These are phyloP conservation scores for Metschnikowia kunwiensis DNA, from an alignment of 805 yeast species.

Conservation along the genomic window DNA sequence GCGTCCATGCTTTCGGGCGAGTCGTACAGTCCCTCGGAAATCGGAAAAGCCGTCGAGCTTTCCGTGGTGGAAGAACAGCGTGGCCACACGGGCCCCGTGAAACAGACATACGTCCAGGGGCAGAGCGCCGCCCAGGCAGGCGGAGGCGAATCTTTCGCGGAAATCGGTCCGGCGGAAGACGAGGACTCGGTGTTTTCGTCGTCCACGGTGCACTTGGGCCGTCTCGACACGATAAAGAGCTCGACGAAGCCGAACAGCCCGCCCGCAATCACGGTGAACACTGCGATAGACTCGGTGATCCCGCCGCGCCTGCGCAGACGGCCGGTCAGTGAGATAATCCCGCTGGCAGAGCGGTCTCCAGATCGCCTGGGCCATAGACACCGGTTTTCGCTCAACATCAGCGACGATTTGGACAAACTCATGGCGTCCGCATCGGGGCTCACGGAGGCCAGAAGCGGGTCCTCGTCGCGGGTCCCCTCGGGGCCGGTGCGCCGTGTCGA, in stretches of 20 bases:
- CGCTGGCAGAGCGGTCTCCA: constrained; percentile 1
- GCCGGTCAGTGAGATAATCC: constrained; percentile 30
- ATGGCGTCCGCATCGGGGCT: constrained; percentile 32
- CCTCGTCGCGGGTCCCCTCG: background rate
- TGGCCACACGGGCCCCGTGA: constrained; percentile 10
- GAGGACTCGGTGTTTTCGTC: constrained; percentile 17
- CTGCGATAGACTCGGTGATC: constrained; percentile 34
- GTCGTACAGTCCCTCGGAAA: constrained; percentile 21
- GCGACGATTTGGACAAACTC: constrained; percentile 38
- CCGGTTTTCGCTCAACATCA: constrained; percentile 27
- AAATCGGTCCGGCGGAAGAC: constrained; percentile 11
- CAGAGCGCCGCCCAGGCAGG: too few relatives aligned
- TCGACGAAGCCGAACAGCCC: constrained; percentile 5
- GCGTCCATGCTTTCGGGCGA: constrained; percentile 12
- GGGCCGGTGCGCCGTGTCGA: background rate
- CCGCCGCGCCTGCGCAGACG: constrained; percentile 40
- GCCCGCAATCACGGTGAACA: constrained; percentile 33
- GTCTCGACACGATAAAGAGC: constrained; percentile 22
- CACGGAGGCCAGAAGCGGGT: background rate
- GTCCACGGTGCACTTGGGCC: constrained; percentile 19
- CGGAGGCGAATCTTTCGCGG: too few relatives aligned
- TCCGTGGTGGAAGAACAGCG: constrained; percentile 11
- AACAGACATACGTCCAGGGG: constrained; percentile 14
- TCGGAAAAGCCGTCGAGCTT: constrained; percentile 22
- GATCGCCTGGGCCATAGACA: constrained; percentile 1